A percentile compares a stretch with the other conserved stretches of the same genome.
These are phyloP conservation scores for Paxillus rubicundulus DNA, from an alignment of 768 basidiomycete species.

Conservation along the genomic window DNA sequence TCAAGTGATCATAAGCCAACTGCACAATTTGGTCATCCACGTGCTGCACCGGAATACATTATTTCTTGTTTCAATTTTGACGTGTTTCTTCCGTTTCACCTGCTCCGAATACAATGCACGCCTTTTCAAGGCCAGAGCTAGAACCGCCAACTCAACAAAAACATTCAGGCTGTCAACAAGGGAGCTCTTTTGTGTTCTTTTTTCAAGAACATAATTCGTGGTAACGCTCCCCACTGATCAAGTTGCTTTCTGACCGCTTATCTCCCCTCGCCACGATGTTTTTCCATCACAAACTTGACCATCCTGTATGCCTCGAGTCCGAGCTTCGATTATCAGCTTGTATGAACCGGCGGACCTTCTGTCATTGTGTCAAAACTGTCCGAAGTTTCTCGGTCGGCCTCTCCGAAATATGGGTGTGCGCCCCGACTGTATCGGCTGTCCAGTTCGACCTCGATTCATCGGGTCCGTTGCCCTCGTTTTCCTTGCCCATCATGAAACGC, in stretches of 20 bases:
- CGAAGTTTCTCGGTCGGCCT: not conserved
- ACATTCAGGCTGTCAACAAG: not conserved
- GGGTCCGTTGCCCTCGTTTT: not conserved
- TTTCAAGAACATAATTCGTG: not conserved
- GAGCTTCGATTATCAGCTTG: not conserved
- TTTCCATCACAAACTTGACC: not conserved
- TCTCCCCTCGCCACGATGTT: not conserved
- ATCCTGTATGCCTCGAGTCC: not conserved
- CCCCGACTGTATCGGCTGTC: not conserved
- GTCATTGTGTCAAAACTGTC: not conserved
- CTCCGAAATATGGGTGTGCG: not conserved
- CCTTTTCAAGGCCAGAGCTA: not conserved
- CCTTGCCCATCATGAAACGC: not conserved
- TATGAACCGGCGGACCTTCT: not conserved
- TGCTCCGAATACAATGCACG: conserved; percentile 1
- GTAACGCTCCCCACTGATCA: too few species aligned
- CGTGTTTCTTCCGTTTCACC: not conserved
- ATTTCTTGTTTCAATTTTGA: not conserved
- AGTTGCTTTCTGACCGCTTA: not conserved
- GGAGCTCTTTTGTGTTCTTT: not conserved
- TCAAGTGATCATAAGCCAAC: conserved; percentile 22
- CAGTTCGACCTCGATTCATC: not conserved
- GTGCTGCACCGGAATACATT: conserved; percentile 20
- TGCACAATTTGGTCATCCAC: conserved; percentile 27
- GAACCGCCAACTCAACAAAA: not conserved